A percentile compares a stretch with the other conserved stretches of the same genome.
phyloP scores from a whole-genome alignment of 257 asterid genomes.

The Misopates orontium region DNA sequence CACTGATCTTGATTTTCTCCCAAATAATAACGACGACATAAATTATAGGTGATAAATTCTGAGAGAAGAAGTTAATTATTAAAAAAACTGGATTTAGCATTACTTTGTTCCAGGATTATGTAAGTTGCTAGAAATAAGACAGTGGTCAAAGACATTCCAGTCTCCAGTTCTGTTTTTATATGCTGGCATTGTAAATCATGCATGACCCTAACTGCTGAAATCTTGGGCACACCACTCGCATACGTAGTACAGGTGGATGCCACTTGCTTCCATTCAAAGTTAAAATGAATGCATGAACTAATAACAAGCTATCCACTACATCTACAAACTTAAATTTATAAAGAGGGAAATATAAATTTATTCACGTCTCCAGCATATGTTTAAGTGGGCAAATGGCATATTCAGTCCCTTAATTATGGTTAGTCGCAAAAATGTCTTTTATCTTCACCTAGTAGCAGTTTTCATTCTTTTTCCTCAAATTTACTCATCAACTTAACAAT shows the following conservation, averaged over 20 bases:
- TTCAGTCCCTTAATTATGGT: no score
- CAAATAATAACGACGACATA: not conserved
- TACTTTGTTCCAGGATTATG: not conserved
- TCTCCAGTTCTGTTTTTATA: not conserved
- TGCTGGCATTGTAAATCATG: no score
- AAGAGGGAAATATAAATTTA: not conserved
- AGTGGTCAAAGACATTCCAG: not conserved
- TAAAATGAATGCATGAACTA: no score
- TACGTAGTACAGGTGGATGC: not conserved
- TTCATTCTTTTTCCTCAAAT: no score
- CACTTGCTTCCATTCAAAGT: not conserved
- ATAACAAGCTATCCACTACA: no score
- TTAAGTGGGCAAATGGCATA: no score
- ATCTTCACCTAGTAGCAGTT: no score
- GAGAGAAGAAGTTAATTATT: not conserved
- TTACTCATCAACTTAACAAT: no score
- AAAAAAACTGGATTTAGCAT: not conserved
- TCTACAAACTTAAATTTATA: not conserved
- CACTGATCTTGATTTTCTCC: not conserved
- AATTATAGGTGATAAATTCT: not conserved
- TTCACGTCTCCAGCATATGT: no score
- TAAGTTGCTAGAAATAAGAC: not conserved
- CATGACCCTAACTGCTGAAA: no score
- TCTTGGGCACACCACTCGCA: no score
- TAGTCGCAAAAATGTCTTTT: no score